These are phyloP conservation scores for Oryza officinalis DNA, from an alignment of 176 grass and related monocot genomes.

Conservation along the genomic window DNA sequence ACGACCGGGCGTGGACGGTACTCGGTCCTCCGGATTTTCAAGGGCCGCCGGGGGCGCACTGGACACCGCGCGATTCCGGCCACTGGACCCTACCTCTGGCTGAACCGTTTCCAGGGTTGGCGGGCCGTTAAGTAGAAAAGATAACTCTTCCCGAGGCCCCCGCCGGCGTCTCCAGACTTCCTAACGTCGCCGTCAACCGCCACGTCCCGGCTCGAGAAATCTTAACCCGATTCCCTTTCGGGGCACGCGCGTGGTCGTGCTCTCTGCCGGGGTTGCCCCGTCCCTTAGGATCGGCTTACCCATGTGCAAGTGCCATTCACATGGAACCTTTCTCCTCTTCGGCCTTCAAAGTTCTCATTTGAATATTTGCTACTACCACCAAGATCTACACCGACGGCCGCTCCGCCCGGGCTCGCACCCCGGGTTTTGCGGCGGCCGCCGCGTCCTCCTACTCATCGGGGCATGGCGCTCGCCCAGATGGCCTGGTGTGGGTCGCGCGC, in stretches of 20 bases:
- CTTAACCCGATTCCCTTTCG: background rate
- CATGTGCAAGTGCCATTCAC: conserved; percentile 86
- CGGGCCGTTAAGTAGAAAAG: conserved; percentile 56
- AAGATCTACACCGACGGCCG: conserved; percentile 71
- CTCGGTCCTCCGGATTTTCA: too few species aligned
- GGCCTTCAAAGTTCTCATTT: conserved; percentile 88
- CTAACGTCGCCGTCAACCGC: conserved; percentile 54
- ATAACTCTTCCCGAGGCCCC: conserved; percentile 73
- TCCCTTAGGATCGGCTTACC: conserved; percentile 75
- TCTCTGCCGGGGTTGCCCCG: conserved; percentile 49
- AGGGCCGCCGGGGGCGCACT: too few species aligned
- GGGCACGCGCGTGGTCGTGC: background rate
- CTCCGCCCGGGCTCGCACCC: conserved; percentile 59
- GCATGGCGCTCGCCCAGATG: too few species aligned
- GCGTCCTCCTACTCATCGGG: conserved; percentile 50
- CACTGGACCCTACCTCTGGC: conserved; percentile 66
- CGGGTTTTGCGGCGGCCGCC: conserved; percentile 52
- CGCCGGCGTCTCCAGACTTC: conserved; percentile 53
- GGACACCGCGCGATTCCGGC: too few species aligned
- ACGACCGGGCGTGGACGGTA: conserved; percentile 51
- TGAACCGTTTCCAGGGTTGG: conserved; percentile 61
- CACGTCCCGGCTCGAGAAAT: conserved; percentile 25
- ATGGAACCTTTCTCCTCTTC: conserved; percentile 86
- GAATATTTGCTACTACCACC: conserved; percentile 92
- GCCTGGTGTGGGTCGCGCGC: too few species aligned